Percentiles rank a stretch among this genome's conserved stretches.
Evolutionary conservation across 1,139 yeast genomes (phyloP).

Genomic region (Geotrichum cucujoidarum): DNA sequence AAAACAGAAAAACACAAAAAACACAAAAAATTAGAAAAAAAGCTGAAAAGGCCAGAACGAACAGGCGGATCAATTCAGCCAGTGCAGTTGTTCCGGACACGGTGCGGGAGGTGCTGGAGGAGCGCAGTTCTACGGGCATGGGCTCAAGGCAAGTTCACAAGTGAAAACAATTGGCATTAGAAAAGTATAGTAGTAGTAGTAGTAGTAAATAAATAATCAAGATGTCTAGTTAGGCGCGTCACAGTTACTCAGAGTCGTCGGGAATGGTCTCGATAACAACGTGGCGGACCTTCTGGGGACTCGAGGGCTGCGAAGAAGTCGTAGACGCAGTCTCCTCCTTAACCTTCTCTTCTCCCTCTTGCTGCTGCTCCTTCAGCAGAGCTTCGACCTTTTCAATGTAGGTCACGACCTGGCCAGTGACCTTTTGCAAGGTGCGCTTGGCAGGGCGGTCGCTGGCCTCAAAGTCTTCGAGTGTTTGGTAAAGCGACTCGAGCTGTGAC

Average conservation of each 20-base stretch:
- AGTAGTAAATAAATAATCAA: no score
- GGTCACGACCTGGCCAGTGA: neutral
- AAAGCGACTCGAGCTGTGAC: neutral
- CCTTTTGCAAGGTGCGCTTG: neutral
- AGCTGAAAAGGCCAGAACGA: no score
- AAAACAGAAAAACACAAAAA: no score
- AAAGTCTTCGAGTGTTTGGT: neutral
- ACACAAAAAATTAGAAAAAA: no score
- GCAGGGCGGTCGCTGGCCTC: neutral
- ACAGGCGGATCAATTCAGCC: no score
- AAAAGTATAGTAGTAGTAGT: no score
- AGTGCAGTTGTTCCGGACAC: no score
- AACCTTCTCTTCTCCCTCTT: neutral
- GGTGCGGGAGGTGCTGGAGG: no score
- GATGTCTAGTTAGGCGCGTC: no score
- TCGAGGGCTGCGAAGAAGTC: neutral
- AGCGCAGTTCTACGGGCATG: no score
- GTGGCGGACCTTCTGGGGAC: neutral
- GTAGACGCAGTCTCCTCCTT: neutral
- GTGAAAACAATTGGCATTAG: no score
- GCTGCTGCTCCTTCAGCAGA: neutral
- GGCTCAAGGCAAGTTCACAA: no score
- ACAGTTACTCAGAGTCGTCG: slow-evolving; percentile 1
- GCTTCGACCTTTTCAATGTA: slow-evolving; percentile 6
- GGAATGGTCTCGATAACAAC: slow-evolving; percentile 2